phyloP scores from a whole-genome alignment of 169 alveolate species.

The Condylostoma magnum region DNA sequence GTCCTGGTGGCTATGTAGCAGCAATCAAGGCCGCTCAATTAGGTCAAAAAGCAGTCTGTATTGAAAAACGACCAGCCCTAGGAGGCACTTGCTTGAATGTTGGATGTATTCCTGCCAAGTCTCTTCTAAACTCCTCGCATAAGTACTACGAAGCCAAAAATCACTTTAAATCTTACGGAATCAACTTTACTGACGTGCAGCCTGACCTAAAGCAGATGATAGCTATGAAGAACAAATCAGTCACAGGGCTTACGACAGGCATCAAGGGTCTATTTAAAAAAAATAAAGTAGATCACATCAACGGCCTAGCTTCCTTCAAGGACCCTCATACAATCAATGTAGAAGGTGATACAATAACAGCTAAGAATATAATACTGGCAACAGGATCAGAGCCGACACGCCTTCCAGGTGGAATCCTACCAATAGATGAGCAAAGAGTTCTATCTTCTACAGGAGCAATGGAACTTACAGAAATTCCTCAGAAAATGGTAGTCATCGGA shows the following conservation, averaged over 20 bases:
- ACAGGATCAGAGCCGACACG: conserved; percentile 94
- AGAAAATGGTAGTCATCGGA: conserved; percentile 92
- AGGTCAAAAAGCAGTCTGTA: conserved; percentile 94
- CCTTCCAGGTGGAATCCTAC: conserved; percentile 75
- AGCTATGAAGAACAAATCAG: conserved; percentile 80
- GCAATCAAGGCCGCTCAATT: conserved; percentile 96
- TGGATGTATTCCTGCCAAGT: conserved; percentile 98
- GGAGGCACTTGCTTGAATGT: conserved; percentile 99
- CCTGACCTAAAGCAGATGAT: conserved; percentile 82
- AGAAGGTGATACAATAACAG: conserved; percentile 55
- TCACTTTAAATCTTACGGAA: conserved; percentile 71
- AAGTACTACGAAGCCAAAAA: conserved; percentile 81
- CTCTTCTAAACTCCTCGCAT: conserved; percentile 92
- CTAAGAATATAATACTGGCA: conserved; percentile 90
- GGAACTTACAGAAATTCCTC: conserved; percentile 80
- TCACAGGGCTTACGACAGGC: conserved; percentile 88
- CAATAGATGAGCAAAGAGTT: conserved; percentile 81
- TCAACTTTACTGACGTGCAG: conserved; percentile 45
- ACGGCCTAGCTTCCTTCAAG: conserved; percentile 73
- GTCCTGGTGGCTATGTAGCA: conserved; percentile 96
- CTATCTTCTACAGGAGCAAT: conserved; percentile 83
- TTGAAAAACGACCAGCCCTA: conserved; percentile 92
- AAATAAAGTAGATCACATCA: conserved; percentile 88
- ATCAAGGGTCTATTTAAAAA: conserved; percentile 90
- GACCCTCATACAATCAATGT: conserved; percentile 46